Conservation (phyloP, 2,329 filamentous ascomycete species). For the Fusarium decemcellulare region DNA sequence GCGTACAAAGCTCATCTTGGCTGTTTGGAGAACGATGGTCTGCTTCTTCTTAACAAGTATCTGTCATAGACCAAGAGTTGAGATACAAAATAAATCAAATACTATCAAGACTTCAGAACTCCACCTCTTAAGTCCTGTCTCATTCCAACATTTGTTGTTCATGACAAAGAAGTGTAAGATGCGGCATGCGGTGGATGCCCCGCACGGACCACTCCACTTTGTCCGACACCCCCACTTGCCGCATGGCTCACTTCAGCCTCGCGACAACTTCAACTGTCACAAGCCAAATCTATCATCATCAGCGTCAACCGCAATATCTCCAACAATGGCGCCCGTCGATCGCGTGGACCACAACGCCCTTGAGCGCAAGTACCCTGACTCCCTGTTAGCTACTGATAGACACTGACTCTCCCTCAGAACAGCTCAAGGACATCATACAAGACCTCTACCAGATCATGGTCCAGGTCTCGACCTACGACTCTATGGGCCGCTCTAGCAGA, state of each 20-base stretch:
- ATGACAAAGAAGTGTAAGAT: no score
- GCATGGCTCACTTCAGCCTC: slow-evolving; percentile 14
- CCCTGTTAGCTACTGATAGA: not conserved
- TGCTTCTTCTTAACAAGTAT: not conserved
- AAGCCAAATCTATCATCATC: slow-evolving; percentile 2
- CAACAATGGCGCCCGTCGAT: slow-evolving; percentile 59
- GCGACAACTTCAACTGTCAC: slow-evolving; percentile 18
- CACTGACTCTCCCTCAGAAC: slow-evolving; percentile 56
- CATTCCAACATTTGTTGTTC: no score
- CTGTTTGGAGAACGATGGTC: not conserved
- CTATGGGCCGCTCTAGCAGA: slow-evolving; percentile 63
- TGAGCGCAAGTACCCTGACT: slow-evolving; percentile 52
- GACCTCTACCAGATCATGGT: slow-evolving; percentile 76
- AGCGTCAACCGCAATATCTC: not conserved
- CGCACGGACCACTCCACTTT: slow-evolving; percentile 7
- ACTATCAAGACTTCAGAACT: no score
- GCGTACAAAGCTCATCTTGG: not conserved
- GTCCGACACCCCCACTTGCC: slow-evolving; percentile 28
- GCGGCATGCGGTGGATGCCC: no score
- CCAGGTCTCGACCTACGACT: slow-evolving; percentile 73
- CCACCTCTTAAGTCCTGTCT: no score
- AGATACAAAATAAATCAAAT: no score
- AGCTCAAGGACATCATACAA: slow-evolving; percentile 74
- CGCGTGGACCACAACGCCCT: slow-evolving; percentile 54
- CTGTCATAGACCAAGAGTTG: no score